Base-by-base conservation (phyloP, 768 basidiomycete species). In the Xerocomellus chrysenteron region DNA sequence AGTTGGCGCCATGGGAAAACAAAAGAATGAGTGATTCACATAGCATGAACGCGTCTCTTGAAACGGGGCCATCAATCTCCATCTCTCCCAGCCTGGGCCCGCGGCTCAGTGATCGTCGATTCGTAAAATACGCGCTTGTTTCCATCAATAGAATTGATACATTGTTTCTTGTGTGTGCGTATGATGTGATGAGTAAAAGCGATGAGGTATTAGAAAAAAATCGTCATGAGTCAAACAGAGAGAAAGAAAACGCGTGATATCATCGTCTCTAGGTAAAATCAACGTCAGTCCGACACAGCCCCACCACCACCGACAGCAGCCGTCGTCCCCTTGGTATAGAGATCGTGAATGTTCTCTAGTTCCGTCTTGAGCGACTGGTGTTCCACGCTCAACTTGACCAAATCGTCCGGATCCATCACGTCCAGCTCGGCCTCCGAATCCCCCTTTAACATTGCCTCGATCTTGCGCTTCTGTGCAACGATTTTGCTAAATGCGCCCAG, bases 371-470 rank as follows among this genome's bases (percentile, higher is more conserved):
- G 74, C 42, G 73, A 73, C 56, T 75, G 73, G 63, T 85, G 77
- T 10, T 80, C 77, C 10, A 63, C 62, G 50, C 70, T 75, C 26
- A 86, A 63, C 52, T 73, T 75, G 50, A 69, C 61, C 55, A 87
- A 58, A 16, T 83, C 85, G 35, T 86, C 82, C 4, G 74, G 65
- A 57, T 79, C 79, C 76, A 86, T 67, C 39, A 86, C 54, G 46
- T 83, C 82, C 19, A 75, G 65, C 58, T 85, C 85, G 8, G 74
- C 80, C 52, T 82, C 82, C 12, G 81, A 83, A 59, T 83, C 84
- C 39, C 71, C 76, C 21, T 74, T 76, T 40, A 88, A 65, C 47
- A 85, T 65, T n/a, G 73, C 75, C 67, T 83, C 78, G 32, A 85
- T 74, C 63, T 79, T 81, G 47, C 71, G 67, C 62, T 80, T 81